Conservation (phyloP, 805 yeast species). For the Monosporozyma aquatica region DNA sequence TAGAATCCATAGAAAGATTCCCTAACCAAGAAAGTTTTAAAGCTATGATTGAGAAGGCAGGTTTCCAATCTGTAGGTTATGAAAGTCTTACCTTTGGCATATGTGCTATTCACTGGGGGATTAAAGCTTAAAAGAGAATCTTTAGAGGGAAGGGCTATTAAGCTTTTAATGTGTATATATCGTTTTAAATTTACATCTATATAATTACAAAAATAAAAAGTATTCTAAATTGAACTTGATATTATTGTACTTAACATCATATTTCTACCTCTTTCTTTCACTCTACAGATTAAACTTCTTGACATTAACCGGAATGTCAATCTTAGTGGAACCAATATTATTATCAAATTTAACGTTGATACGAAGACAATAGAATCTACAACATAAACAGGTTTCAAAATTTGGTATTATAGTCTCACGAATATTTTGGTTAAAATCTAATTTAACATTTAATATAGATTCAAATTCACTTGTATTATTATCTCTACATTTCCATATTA, state of each 20-base stretch:
- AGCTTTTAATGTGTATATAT: no score
- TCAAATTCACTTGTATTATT: constrained; percentile 13
- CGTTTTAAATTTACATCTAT: no score
- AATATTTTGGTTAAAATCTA: constrained; percentile 36
- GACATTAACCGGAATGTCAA: constrained; percentile 33
- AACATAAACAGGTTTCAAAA: constrained; percentile 55
- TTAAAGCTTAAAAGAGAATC: constrained; percentile 47
- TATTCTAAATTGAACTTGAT: not conserved
- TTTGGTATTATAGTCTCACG: constrained; percentile 47
- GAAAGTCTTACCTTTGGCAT: constrained; percentile 92
- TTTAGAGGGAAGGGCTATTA: no score
- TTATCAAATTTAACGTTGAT: constrained; percentile 38
- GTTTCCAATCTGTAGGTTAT: constrained; percentile 88
- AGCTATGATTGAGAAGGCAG: constrained; percentile 87
- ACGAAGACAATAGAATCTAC: constrained; percentile 48
- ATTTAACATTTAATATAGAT: constrained; percentile 32
- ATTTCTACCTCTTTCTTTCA: no score
- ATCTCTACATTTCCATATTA: not conserved
- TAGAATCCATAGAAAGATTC: constrained; percentile 85
- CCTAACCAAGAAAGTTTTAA: constrained; percentile 90
- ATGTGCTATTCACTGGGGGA: constrained; percentile 93
- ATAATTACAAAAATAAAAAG: not conserved
- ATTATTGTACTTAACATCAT: no score
- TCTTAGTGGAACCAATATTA: constrained; percentile 22
- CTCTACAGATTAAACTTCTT: constrained; percentile 17